phyloP scores from a whole-genome alignment of 345 rosid species.

The Barbarea vulgaris region DNA sequence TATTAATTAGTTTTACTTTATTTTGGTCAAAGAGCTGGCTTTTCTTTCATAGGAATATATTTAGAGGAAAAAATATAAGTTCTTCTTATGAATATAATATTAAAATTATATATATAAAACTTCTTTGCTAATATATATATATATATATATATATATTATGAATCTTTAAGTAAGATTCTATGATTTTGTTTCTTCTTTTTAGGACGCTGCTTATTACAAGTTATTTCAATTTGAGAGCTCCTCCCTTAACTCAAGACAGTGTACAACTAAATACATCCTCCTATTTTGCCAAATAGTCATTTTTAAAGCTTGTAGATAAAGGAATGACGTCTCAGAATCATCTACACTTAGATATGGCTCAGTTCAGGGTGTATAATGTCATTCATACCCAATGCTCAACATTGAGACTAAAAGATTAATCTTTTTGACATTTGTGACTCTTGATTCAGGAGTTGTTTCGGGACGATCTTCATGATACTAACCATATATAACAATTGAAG shows the following conservation, averaged over 20 bases:
- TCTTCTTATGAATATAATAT: not conserved
- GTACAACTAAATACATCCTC: not conserved
- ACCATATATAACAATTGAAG: not conserved
- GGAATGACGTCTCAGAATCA: not conserved
- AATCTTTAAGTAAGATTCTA: not conserved
- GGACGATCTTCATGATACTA: slow-evolving; percentile 11
- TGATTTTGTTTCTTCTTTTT: not conserved
- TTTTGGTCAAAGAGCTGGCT: slow-evolving; percentile 1
- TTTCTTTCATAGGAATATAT: not conserved
- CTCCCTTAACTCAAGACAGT: not conserved
- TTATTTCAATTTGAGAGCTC: not conserved
- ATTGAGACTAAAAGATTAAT: not conserved
- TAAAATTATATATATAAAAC: too few relatives aligned
- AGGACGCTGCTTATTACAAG: not conserved
- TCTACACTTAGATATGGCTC: not conserved
- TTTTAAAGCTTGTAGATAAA: not conserved
- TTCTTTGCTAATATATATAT: too few relatives aligned
- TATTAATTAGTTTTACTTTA: slow-evolving; percentile 1
- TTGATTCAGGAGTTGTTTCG: not conserved
- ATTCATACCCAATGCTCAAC: not conserved
- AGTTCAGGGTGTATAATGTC: not conserved
- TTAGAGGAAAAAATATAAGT: not conserved
- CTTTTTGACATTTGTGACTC: not conserved
- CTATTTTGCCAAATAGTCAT: not conserved
- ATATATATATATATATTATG: not conserved